Evolutionary conservation across 2,329 filamentous ascomycete genomes (phyloP).

Genomic region (Coniochaeta sp.): DNA sequence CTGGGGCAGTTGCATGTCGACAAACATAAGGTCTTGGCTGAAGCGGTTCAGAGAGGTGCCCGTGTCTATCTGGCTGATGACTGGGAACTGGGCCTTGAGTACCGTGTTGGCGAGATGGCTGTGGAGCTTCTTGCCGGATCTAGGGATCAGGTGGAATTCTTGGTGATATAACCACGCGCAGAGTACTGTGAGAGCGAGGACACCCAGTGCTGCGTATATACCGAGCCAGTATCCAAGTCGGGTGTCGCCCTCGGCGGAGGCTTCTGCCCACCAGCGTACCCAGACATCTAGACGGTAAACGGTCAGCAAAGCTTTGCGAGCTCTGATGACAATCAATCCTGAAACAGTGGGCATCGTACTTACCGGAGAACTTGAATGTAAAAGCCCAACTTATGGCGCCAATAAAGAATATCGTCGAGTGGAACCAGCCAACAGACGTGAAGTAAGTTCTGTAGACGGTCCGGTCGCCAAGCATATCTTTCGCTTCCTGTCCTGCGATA

Average conservation of each 20-base stretch:
- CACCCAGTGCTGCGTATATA: constrained; percentile 11
- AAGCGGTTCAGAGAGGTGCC: constrained; percentile 19
- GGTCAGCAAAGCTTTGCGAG: too few relatives aligned
- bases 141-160: constrained; percentile 28
- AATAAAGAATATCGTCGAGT: too few relatives aligned
- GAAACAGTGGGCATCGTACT: too few relatives aligned
- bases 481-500: too few relatives aligned
- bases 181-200: constrained; percentile 7
- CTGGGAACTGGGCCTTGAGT: constrained; percentile 18
- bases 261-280: constrained; percentile 18
- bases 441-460: too few relatives aligned
- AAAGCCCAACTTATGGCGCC: too few relatives aligned
- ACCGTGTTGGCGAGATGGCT: constrained; percentile 37
- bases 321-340: too few relatives aligned
- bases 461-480: too few relatives aligned
- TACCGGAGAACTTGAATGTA: too few relatives aligned
- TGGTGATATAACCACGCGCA: constrained; percentile 5
- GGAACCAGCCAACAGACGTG: too few relatives aligned
- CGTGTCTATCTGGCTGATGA: constrained; percentile 16
- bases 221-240: constrained; percentile 14
- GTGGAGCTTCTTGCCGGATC: constrained; percentile 41
- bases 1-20: constrained; percentile 13
- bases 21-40: constrained; percentile 17
- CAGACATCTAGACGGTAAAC: constrained; percentile 15
- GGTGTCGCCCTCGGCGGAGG: constrained; percentile 5